Evolutionary conservation across 2,329 filamentous ascomycete genomes (phyloP).

Genomic region (Fusarium devonianum): DNA sequence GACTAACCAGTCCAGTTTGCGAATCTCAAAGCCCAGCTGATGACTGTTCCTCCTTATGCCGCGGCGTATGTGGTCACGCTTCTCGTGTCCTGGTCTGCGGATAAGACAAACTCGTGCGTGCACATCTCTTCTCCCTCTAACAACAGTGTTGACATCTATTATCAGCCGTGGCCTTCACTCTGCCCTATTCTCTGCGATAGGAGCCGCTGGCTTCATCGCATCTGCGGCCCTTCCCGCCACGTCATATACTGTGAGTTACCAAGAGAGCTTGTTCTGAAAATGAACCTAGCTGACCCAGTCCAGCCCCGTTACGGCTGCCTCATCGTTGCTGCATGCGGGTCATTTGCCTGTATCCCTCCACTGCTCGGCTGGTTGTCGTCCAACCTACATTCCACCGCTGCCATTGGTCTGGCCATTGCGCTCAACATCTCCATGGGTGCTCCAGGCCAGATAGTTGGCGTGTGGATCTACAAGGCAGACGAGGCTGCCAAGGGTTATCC

Average conservation of each 20-base stretch:
- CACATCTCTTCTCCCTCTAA: rapidly evolving
- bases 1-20: slow-evolving; percentile 19
- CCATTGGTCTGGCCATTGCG: slow-evolving; percentile 70
- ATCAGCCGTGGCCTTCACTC: slow-evolving; percentile 49
- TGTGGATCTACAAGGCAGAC: slow-evolving; percentile 74
- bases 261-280: rapidly evolving
- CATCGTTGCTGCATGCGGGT: slow-evolving; percentile 68
- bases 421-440: slow-evolving; percentile 70
- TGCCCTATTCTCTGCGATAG: slow-evolving; percentile 52
- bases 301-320: slow-evolving; percentile 68
- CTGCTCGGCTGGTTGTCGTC: slow-evolving; percentile 70
- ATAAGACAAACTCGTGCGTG: slow-evolving; percentile 58
- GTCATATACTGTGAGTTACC: slow-evolving; percentile 51
- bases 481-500: slow-evolving; percentile 68
- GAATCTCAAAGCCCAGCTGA: slow-evolving; percentile 61
- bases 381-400: slow-evolving; percentile 69
- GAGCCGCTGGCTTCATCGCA: slow-evolving; percentile 59
- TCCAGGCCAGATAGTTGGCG: slow-evolving; percentile 72
- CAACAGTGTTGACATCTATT: background rate
- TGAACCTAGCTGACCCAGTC: background rate
- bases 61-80: slow-evolving; percentile 56
- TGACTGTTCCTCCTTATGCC: slow-evolving; percentile 69
- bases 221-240: slow-evolving; percentile 67
- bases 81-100: slow-evolving; percentile 62
- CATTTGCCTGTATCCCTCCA: slow-evolving; percentile 71